Evolutionary conservation across 1,284 basidiomycete genomes (phyloP).

Genomic region (Marasmius sp.): DNA sequence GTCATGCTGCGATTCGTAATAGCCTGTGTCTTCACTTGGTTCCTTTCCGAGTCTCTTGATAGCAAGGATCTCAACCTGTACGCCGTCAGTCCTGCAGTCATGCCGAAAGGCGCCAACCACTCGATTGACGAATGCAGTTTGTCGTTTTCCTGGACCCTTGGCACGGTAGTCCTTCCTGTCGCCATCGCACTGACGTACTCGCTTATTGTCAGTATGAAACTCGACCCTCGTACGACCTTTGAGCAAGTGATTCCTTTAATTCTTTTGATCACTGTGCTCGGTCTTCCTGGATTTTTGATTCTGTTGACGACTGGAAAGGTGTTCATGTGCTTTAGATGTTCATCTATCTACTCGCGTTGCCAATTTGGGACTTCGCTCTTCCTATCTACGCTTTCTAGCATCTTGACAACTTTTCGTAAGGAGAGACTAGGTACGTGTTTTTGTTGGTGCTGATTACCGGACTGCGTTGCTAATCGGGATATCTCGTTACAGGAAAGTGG

Average conservation of each 20-base stretch:
- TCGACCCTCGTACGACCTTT: constrained; percentile 83
- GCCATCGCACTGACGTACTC: constrained; percentile 92
- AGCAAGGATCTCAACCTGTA: constrained; percentile 67
- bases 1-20: constrained; percentile 92
- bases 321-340: constrained; percentile 98
- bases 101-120: constrained; percentile 93
- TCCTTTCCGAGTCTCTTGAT: constrained; percentile 78
- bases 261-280: constrained; percentile 87
- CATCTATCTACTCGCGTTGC: constrained; percentile 89
- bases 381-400: constrained; percentile 98
- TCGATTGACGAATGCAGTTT: constrained; percentile 96
- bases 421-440: constrained; percentile 81
- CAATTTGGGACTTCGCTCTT: constrained; percentile 94
- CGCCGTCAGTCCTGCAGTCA: constrained; percentile 89
- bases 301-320: constrained; percentile 93
- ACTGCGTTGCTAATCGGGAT: constrained; percentile 8
- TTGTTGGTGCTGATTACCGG: neutral
- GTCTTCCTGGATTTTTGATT: constrained; percentile 91
- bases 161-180: constrained; percentile 93
- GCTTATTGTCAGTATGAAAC: constrained; percentile 80
- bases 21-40: constrained; percentile 98
- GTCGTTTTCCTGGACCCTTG: constrained; percentile 98
- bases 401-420: constrained; percentile 99
- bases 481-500: constrained; percentile 76
- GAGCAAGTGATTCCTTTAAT: constrained; percentile 93